Percentiles rank a stretch among this genome's conserved stretches.
Evolutionary conservation across 78 protist species (phyloP).

Genomic region (Mastigamoeba balamuthi): DNA sequence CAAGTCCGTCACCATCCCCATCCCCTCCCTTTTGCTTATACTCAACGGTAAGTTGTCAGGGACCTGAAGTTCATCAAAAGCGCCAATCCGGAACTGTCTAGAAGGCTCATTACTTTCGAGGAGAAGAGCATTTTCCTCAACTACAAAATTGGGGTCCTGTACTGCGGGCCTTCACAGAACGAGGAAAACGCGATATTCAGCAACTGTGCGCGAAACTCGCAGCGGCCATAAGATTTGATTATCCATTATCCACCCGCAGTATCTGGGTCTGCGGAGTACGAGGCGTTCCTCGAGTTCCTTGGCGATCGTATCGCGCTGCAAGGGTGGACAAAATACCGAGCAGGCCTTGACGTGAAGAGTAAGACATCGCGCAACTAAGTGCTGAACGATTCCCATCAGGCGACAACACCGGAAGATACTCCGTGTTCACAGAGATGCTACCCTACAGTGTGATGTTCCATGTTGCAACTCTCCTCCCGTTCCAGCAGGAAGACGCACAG

Average conservation of each 20-base stretch:
- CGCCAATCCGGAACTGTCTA: neutral
- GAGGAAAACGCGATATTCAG: slow-evolving; percentile 47
- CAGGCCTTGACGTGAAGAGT: slow-evolving; percentile 12
- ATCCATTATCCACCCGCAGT: neutral
- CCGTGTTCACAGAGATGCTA: neutral
- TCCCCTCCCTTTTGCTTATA: no score
- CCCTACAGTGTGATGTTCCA: slow-evolving; percentile 19
- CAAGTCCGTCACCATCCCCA: no score
- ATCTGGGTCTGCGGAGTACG: slow-evolving; percentile 1
- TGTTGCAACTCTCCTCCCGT: slow-evolving; percentile 61
- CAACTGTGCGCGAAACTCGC: neutral
- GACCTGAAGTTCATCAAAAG: no score
- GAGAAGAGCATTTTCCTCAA: neutral
- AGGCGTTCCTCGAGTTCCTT: slow-evolving; percentile 48
- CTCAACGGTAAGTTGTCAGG: no score
- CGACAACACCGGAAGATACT: neutral
- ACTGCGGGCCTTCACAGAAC: slow-evolving; percentile 20
- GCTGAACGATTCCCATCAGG: neutral
- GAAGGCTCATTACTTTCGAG: neutral
- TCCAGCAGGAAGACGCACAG: slow-evolving; percentile 36
- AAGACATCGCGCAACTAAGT: neutral
- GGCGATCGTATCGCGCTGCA: slow-evolving; percentile 18
- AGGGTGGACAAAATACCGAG: slow-evolving; percentile 8
- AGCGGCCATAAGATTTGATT: neutral
- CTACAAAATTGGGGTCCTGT: slow-evolving; percentile 46